phyloP scores from a whole-genome alignment of 176 grass and related monocot genomes.

The Phragmites australis region DNA sequence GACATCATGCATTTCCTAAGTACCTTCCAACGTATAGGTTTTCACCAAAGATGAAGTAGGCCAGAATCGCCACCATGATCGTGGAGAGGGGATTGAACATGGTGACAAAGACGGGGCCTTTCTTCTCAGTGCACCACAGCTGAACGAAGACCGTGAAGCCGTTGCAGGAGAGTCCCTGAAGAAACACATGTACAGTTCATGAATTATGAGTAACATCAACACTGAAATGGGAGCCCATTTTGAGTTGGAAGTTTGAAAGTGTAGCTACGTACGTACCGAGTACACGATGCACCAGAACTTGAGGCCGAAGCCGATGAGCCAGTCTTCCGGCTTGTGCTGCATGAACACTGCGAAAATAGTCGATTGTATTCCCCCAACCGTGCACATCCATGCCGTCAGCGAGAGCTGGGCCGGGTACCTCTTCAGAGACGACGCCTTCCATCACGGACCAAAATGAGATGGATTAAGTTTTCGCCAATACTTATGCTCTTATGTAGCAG shows the following conservation, averaged over 20 bases:
- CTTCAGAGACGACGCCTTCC: constrained; percentile 69
- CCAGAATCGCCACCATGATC: constrained; percentile 72
- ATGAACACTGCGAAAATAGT: constrained; percentile 52
- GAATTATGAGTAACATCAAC: neutral
- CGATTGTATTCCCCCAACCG: constrained; percentile 71
- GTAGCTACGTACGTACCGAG: constrained; percentile 32
- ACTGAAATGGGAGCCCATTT: neutral
- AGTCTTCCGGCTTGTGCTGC: constrained; percentile 51
- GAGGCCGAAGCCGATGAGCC: constrained; percentile 74
- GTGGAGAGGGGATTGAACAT: constrained; percentile 90
- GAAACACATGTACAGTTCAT: neutral
- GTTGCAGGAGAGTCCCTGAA: constrained; percentile 70
- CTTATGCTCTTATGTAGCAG: neutral
- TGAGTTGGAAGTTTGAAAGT: too few species aligned
- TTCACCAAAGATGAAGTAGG: constrained; percentile 82
- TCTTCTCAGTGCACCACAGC: constrained; percentile 85
- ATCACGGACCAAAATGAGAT: neutral
- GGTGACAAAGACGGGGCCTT: constrained; percentile 92
- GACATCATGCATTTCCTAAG: neutral
- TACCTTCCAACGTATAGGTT: constrained; percentile 73
- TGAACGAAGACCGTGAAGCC: constrained; percentile 84
- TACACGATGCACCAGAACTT: constrained; percentile 88
- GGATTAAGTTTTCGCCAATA: too few species aligned
- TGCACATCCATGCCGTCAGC: constrained; percentile 80
- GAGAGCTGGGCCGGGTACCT: constrained; percentile 88